phyloP scores from a whole-genome alignment of 352 stramenopile species.

The Phytophthora hybrid region DNA sequence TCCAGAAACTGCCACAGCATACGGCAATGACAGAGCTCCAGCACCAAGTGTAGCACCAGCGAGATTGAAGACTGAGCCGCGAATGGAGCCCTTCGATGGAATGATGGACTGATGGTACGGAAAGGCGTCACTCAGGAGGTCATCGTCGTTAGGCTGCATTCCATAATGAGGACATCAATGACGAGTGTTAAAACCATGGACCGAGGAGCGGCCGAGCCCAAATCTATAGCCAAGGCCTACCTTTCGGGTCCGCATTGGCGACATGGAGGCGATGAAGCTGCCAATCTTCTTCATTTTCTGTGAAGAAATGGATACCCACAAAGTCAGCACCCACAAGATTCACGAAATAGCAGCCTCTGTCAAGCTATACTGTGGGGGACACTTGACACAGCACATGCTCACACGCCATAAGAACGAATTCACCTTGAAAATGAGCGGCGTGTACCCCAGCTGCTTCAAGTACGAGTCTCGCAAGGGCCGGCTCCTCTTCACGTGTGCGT shows the following conservation, averaged over 20 bases:
- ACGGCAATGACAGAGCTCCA: slow-evolving; percentile 80
- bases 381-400: slow-evolving; percentile 10
- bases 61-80: slow-evolving; percentile 87
- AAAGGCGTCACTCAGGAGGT: slow-evolving; percentile 66
- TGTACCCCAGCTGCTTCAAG: slow-evolving; percentile 81
- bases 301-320: background rate
- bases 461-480: slow-evolving; percentile 71
- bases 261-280: slow-evolving; percentile 79
- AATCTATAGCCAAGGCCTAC: slow-evolving; percentile 8
- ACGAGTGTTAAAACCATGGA: slow-evolving; percentile 6
- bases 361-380: slow-evolving; percentile 2
- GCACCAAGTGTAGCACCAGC: slow-evolving; percentile 82
- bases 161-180: background rate
- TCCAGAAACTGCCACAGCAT: slow-evolving; percentile 82
- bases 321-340: slow-evolving; percentile 17
- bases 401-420: slow-evolving; percentile 22
- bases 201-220: background rate
- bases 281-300: slow-evolving; percentile 79
- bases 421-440: slow-evolving; percentile 83
- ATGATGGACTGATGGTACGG: slow-evolving; percentile 84
- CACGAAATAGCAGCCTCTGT: background rate
- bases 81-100: slow-evolving; percentile 84
- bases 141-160: slow-evolving; percentile 47
- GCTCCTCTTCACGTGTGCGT: slow-evolving; percentile 39
- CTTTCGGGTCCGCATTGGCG: slow-evolving; percentile 63